phyloP scores from a whole-genome alignment of 345 rosid genomes.

The Cardamine occulta region DNA sequence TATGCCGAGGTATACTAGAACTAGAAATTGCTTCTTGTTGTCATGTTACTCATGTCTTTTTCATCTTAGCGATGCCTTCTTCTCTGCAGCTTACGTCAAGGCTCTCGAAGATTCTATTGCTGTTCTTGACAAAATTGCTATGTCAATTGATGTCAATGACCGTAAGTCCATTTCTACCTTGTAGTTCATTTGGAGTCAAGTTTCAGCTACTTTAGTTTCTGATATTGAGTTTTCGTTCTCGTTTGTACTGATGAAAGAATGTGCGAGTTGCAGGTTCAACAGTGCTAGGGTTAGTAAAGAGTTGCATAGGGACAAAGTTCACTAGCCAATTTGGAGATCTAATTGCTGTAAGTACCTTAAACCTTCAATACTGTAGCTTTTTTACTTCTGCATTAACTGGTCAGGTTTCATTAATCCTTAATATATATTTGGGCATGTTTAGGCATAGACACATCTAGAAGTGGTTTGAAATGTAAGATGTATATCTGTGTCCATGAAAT shows the following conservation, averaged over 20 bases:
- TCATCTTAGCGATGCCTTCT: not conserved
- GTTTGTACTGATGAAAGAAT: not conserved
- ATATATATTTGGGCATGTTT: not conserved
- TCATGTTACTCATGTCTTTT: not conserved
- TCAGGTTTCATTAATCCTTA: not conserved
- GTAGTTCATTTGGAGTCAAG: not conserved
- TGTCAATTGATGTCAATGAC: constrained; percentile 72
- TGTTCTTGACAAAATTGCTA: constrained; percentile 85
- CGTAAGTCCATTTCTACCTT: constrained; percentile 54
- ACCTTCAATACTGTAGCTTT: not conserved
- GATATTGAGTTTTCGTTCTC: not conserved
- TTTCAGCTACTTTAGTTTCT: not conserved
- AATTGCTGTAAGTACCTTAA: constrained; percentile 65
- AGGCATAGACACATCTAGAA: not conserved
- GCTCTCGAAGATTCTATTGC: constrained; percentile 87
- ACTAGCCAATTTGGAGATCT: constrained; percentile 87
- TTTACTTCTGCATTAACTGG: not conserved
- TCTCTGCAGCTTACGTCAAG: constrained; percentile 71
- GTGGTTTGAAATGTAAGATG: not conserved
- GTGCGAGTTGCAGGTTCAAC: constrained; percentile 34
- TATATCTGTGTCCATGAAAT: not conserved
- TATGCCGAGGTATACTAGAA: constrained; percentile 65
- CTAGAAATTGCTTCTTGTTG: not conserved
- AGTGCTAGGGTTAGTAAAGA: constrained; percentile 77
- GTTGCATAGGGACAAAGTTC: constrained; percentile 89